phyloP scores from a whole-genome alignment of 345 rosid species.

The Nephelium lappaceum region DNA sequence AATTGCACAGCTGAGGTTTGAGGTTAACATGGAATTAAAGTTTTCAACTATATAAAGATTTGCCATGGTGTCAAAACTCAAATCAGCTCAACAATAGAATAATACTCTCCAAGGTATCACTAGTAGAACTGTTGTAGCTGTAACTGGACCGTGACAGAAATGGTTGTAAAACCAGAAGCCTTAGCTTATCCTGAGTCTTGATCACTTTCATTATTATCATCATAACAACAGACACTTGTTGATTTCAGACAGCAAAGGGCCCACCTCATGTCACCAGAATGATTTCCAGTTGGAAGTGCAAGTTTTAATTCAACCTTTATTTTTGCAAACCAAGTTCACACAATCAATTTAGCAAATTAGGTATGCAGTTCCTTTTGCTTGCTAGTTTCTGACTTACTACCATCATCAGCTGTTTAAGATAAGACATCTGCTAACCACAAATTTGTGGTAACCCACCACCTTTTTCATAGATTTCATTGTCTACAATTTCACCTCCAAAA shows the following conservation, averaged over 20 bases:
- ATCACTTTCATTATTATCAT: neutral
- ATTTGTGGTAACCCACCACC: neutral
- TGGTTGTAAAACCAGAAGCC: too few species aligned
- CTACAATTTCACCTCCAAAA: too few species aligned
- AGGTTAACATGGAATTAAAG: too few species aligned
- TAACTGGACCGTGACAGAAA: too few species aligned
- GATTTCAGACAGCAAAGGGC: neutral
- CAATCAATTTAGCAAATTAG: neutral
- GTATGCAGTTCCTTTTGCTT: neutral
- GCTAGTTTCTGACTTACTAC: neutral
- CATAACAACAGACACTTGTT: neutral
- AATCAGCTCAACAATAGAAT: too few species aligned
- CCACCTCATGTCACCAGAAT: neutral
- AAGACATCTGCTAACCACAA: neutral
- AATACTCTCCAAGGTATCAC: neutral
- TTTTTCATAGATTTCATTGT: too few species aligned
- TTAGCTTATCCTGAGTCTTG: too few species aligned
- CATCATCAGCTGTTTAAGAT: neutral
- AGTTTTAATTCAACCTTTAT: neutral
- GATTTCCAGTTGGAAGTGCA: neutral
- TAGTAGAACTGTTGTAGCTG: neutral
- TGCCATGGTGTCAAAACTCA: too few species aligned
- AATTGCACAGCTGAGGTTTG: too few species aligned
- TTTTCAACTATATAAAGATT: too few species aligned
- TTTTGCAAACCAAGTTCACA: neutral